A percentile compares a stretch with the other conserved stretches of the same genome.
phyloP scores from a whole-genome alignment of 805 yeast genomes.

The Wickerhamiella kurtzmanii region DNA sequence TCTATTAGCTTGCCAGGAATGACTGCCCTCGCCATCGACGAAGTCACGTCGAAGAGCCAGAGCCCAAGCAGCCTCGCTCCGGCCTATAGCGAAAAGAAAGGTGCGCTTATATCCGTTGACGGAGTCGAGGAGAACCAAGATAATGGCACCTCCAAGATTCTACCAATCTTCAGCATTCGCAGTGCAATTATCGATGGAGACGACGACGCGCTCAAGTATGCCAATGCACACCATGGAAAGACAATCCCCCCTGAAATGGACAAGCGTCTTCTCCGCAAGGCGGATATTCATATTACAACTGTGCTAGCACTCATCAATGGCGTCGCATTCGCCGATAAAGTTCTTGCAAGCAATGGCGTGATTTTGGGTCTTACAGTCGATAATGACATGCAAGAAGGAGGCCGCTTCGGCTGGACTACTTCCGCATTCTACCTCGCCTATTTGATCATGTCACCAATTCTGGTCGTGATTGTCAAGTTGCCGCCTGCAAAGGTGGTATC shows the following conservation, averaged over 20 bases:
- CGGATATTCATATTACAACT: constrained; percentile 7
- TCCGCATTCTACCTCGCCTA: constrained; percentile 47
- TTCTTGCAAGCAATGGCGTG: not conserved
- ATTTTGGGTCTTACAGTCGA: not conserved
- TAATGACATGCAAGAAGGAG: not conserved
- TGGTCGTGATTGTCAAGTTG: constrained; percentile 36
- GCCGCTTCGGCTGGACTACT: not conserved
- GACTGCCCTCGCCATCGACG: too few species aligned
- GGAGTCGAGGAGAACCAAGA: not conserved
- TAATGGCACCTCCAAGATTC: not conserved
- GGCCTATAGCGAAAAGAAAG: not conserved
- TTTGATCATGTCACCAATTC: constrained; percentile 38
- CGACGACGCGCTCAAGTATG: not conserved
- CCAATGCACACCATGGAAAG: not conserved
- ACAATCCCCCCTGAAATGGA: constrained; percentile 7
- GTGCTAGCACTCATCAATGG: constrained; percentile 8
- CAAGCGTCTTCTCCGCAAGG: constrained; percentile 4
- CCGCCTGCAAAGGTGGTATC: constrained; percentile 42
- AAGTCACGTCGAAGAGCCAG: too few species aligned
- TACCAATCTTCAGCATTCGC: not conserved
- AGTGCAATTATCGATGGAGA: not conserved
- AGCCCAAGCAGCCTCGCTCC: not conserved
- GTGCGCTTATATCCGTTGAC: not conserved
- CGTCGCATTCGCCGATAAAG: constrained; percentile 11
- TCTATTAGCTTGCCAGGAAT: too few species aligned